These are phyloP conservation scores for Cynara cardunculus DNA, from an alignment of 129 eudicot genomes.

Conservation along the genomic window DNA sequence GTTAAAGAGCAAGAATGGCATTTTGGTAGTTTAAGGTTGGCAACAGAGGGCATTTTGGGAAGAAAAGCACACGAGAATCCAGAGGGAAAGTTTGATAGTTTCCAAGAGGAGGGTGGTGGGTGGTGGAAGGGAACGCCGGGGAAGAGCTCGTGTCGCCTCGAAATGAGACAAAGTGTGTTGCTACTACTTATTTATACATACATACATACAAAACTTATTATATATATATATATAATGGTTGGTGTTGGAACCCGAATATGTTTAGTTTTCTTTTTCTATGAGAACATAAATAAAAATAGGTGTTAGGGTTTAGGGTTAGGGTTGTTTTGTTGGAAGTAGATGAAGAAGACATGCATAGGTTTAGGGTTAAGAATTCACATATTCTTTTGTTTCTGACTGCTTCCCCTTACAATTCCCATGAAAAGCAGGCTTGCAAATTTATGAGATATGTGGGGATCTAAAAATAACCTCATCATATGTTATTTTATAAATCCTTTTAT, in stretches of 20 bases:
- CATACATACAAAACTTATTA: background rate
- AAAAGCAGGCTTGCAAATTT: constrained; percentile 19
- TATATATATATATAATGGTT: background rate
- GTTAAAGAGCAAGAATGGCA: background rate
- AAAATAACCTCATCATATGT: background rate
- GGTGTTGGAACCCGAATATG: background rate
- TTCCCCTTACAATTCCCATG: constrained; percentile 13
- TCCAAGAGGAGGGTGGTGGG: constrained; percentile 35
- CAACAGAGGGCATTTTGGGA: constrained; percentile 13
- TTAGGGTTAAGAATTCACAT: background rate
- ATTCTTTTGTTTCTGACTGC: constrained; percentile 12
- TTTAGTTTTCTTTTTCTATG: background rate
- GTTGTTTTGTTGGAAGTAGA: constrained; percentile 21
- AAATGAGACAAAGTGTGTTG: constrained; percentile 17
- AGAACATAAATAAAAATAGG: constrained; percentile 1
- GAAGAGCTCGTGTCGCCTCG: constrained; percentile 39
- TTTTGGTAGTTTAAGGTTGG: constrained; percentile 13
- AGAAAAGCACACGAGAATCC: constrained; percentile 27
- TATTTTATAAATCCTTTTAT: background rate
- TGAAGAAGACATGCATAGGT: constrained; percentile 6
- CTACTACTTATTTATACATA: background rate
- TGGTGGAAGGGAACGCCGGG: constrained; percentile 22
- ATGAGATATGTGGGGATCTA: constrained; percentile 20
- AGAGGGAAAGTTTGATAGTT: constrained; percentile 25
- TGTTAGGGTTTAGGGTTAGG: constrained; percentile 22